Conservation (phyloP, 148 eudicot genomes). For the Vaccinium myrtillus region DNA sequence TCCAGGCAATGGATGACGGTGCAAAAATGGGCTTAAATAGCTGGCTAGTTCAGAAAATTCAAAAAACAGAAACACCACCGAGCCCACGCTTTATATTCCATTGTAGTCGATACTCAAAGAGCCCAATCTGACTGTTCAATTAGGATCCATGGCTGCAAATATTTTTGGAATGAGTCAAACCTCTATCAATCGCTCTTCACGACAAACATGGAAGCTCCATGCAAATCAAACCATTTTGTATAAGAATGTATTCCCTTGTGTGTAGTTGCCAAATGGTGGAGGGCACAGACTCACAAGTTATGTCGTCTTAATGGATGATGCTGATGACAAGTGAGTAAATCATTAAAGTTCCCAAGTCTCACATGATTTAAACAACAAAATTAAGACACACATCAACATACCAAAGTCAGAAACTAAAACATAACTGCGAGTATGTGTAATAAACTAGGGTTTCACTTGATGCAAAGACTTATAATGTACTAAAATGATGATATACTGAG, state of each 20-base stretch:
- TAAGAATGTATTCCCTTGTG: background rate
- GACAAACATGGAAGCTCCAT: background rate
- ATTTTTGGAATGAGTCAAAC: background rate
- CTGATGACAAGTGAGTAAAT: background rate
- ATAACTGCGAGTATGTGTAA: background rate
- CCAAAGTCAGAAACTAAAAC: background rate
- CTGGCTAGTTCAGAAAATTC: background rate
- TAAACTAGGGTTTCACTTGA: conserved; percentile 15
- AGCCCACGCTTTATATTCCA: background rate
- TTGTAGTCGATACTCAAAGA: background rate
- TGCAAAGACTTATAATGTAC: conserved; percentile 8
- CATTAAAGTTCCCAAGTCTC: background rate
- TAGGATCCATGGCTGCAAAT: background rate
- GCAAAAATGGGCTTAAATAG: background rate
- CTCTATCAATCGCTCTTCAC: background rate
- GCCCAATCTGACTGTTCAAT: background rate
- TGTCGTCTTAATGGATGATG: conserved; percentile 2
- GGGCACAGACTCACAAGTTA: background rate
- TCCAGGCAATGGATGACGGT: background rate
- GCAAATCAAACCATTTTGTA: background rate
- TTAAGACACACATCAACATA: background rate
- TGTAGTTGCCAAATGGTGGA: background rate
- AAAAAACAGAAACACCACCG: background rate
- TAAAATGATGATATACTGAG: conserved; percentile 19
- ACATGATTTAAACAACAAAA: background rate